These are phyloP conservation scores for sunflower (Helianthus annuus) DNA, from an alignment of 129 eudicot species.

Conservation along the genomic window HanXRQr2.0-SUNRISE NC_035443.2:165842601-165843100, in stretches of 20 bases:
- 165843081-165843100: no score
- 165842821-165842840: background rate
- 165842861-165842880: conserved; percentile 68
- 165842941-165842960: conserved; percentile 81
- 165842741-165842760: conserved; percentile 78
- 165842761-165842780: conserved; percentile 47
- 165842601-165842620: conserved; percentile 49
- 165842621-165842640: conserved; percentile 73
- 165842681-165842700: conserved; percentile 59
- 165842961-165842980: conserved; percentile 64
- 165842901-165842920: conserved; percentile 62
- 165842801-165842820: background rate
- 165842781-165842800: background rate
- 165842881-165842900: conserved; percentile 60
- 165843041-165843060: background rate
- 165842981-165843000: background rate
- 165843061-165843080: no score
- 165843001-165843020: background rate
- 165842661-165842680: conserved; percentile 73
- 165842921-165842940: conserved; percentile 93
- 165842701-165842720: conserved; percentile 80
- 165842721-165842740: conserved; percentile 77
- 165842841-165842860: conserved; percentile 83
- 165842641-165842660: conserved; percentile 67
- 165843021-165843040: background rate